Base-by-base conservation (phyloP, 2,329 filamentous ascomycete species). In the Penicillium sp. region DNA sequence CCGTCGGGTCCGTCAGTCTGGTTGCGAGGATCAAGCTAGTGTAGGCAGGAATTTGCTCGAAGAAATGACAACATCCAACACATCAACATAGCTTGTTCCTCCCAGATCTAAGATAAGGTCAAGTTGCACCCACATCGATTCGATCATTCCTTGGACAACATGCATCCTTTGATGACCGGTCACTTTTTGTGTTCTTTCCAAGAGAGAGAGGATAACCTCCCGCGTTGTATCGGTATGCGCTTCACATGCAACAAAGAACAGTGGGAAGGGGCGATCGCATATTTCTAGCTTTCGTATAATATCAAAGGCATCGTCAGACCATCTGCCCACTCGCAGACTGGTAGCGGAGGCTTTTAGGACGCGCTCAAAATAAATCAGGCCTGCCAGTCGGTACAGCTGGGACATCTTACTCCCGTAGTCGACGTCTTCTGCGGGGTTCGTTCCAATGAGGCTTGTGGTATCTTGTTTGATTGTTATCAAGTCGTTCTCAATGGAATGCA, bases 221-320 rank as follows among this genome's bases (percentile, higher is more conserved):
- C 54, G 43, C n/a, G 53, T 10, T 27, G 7, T 21, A 49, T 57
- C 49, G 4, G 31, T 57, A 21, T 43, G 25, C 6, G 54, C 54
- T 35, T 57, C 54, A 29, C 48, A 57, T 14, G 49, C 54, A 26
- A 57, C 27, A 14, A 57, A 57, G n/a, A 57, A 53, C 23, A 57
- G 44, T 16, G 54, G 54, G 25, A 57, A 57, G 33, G 54, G 49
- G 8, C 54, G 54, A 13, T 57, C 54, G 50, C 54, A 57, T 39
- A 53, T 53, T 2, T 16, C 6, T 14, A 53, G 25, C 27, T 48
- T 9, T 5, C 9, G n/a, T 3, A 48, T 31, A 10, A 48, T 14
- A 5, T 48, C 46, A 23, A 48, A 48, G 16, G 46, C 46, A 6
- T 43, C 21, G 19, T n/a, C 21, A 11, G 19, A 10, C 46, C 46